Percentiles rank a stretch among this genome's conserved stretches.
Conservation (phyloP, 2,329 filamentous ascomycete species). For the Hymenoscyphus fructigenus region DNA sequence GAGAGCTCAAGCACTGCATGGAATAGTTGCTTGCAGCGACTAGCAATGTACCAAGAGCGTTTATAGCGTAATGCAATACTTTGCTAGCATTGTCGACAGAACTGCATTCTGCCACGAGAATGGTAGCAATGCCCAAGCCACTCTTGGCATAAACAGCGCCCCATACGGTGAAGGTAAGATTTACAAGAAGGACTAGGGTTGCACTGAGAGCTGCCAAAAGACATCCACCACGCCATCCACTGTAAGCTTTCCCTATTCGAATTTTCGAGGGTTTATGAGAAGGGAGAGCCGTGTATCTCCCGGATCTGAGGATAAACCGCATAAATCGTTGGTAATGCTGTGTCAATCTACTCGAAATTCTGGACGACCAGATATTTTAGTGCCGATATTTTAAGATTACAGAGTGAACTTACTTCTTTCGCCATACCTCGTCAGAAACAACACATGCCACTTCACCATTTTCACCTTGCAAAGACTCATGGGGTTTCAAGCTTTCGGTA, state of each 20-base stretch:
- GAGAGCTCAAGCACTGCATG: slow-evolving; percentile 50
- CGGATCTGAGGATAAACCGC: slow-evolving; percentile 20
- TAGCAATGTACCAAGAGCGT: slow-evolving; percentile 45
- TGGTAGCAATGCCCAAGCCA: slow-evolving; percentile 14
- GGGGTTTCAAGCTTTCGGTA: no score
- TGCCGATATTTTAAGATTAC: no score
- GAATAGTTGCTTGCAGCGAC: slow-evolving; percentile 47
- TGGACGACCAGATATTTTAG: no score
- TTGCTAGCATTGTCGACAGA: slow-evolving; percentile 20
- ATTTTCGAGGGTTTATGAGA: slow-evolving; percentile 15
- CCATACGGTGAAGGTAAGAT: slow-evolving; percentile 25
- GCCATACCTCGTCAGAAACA: no score
- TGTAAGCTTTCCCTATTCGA: slow-evolving; percentile 6
- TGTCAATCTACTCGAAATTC: no score
- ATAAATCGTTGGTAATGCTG: slow-evolving; percentile 13
- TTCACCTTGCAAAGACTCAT: no score
- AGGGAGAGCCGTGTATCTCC: slow-evolving; percentile 18
- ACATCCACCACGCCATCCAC: slow-evolving; percentile 23
- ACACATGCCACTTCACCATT: no score
- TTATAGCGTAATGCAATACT: slow-evolving; percentile 47
- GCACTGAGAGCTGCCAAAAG: slow-evolving; percentile 13
- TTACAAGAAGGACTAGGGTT: slow-evolving; percentile 18
- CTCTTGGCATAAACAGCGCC: slow-evolving; percentile 15
- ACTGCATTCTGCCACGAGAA: slow-evolving; percentile 22
- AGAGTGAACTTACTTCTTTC: no score